Conservation (phyloP, 129 eudicot species). For the Flaveria linearis region DNA sequence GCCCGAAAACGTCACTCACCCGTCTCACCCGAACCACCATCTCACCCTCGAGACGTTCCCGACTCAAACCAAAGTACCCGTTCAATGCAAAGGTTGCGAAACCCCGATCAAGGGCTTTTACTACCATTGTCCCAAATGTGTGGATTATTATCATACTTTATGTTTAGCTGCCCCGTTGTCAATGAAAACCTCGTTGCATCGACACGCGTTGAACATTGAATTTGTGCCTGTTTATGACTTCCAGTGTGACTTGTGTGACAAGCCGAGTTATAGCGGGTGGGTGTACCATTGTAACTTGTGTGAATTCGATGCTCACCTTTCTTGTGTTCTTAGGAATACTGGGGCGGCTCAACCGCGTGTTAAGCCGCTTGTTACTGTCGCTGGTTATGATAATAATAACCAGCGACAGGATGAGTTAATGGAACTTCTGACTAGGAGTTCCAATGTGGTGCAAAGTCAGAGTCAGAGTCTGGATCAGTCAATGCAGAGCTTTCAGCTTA, state of each 20-base stretch:
- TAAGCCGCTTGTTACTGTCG: not conserved
- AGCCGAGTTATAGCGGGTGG: constrained; percentile 59
- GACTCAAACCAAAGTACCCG: constrained; percentile 25
- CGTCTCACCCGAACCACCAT: constrained; percentile 48
- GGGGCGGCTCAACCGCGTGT: constrained; percentile 12
- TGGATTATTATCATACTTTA: constrained; percentile 47
- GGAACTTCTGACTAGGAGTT: constrained; percentile 44
- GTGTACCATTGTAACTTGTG: constrained; percentile 60
- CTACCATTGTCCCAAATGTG: constrained; percentile 49
- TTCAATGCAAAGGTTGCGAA: constrained; percentile 48
- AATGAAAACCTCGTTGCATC: constrained; percentile 52
- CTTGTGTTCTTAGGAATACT: constrained; percentile 50
- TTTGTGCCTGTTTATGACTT: constrained; percentile 55
- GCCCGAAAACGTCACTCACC: constrained; percentile 56
- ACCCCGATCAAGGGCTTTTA: constrained; percentile 40
- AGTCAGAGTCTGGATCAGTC: constrained; percentile 38
- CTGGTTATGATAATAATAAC: not conserved
- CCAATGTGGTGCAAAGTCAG: constrained; percentile 15
- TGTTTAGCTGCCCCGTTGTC: constrained; percentile 60
- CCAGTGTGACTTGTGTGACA: constrained; percentile 52
- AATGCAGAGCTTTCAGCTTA: constrained; percentile 54
- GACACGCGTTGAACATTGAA: constrained; percentile 49
- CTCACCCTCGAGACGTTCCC: constrained; percentile 51
- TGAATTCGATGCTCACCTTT: constrained; percentile 60
- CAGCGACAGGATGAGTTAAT: constrained; percentile 42